Base-by-base conservation (phyloP, 768 basidiomycete genomes). In the Mycena floridula region DNA sequence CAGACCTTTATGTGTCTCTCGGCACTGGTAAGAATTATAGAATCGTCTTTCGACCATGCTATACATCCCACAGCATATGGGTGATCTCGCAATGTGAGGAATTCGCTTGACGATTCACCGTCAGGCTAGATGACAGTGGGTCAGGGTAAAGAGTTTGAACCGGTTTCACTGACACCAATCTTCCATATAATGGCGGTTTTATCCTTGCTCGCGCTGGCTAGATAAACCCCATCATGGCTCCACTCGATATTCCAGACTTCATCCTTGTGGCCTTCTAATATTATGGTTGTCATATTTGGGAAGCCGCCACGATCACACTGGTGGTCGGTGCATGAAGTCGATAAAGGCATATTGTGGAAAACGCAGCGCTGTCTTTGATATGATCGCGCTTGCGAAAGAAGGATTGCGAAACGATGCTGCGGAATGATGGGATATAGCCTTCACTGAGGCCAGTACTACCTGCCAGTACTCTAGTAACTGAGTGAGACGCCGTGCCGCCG, bases 161-260 rank as follows among this genome's bases (percentile, higher is more conserved):
- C 48, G 16, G 45, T 40, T 32, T 41, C 44, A 66, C 86, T 56
- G 63, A 90, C 94, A 67, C 78, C 78, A 44, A 91, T 72, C 37
- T 73, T 73, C 93, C 94, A 98, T 41, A 98, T 85, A 44, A 96
- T 88, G 6, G 87, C 92, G 4, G 77, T 73, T 66, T 78, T 81
- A 63, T 98, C 95, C 62, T 79, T 89, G 45, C 93, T 86, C 26
- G 86, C 88, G 51, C 83, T 93, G 24, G 94, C 96, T 41, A 99
- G 70, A 54, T 76, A 82, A 39, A 64, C 63, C 2, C 96, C 96
- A 59, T 85, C 82, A 54, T 89, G 89, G 62, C 92, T 95, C 94
- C 94, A 99, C 59, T 85, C 86, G 47, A 97, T 64, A 58, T 87
- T 82, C 94, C 95, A 98, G 37, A 99, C 93, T 60, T 99, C 92